Evolutionary conservation across 1,139 yeast genomes (phyloP).

Genomic region (Groenewaldozyma sp.): DNA sequence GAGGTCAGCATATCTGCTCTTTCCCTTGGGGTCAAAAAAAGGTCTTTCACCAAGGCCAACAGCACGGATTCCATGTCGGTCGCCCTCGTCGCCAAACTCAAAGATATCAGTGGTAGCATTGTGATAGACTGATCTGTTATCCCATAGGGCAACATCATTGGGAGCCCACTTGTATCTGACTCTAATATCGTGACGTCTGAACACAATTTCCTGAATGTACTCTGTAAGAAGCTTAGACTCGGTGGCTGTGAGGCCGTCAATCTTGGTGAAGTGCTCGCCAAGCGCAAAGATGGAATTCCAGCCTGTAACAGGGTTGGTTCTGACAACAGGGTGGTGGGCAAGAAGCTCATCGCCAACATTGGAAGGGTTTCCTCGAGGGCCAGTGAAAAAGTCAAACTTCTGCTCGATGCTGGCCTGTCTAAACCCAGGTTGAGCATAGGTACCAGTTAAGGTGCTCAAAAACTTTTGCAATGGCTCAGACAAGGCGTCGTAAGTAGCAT

Average conservation of each 20-base stretch:
- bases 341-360: constrained; percentile 23
- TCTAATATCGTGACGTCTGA: constrained; percentile 14
- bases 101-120: constrained; percentile 18
- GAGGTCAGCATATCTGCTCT: constrained; percentile 26
- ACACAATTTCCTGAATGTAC: constrained; percentile 13
- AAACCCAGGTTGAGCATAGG: constrained; percentile 24
- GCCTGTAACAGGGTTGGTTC: constrained; percentile 43
- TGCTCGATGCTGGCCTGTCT: constrained; percentile 19
- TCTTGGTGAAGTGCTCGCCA: constrained; percentile 33
- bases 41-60: constrained; percentile 25
- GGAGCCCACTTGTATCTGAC: constrained; percentile 49
- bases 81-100: constrained; percentile 4
- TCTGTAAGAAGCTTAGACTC: constrained; percentile 24
- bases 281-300: constrained; percentile 39
- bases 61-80: constrained; percentile 23
- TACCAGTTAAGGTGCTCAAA: constrained; percentile 32
- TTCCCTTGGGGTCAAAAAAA: constrained; percentile 28
- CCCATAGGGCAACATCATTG: constrained; percentile 43
- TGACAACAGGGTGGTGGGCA: constrained; percentile 37
- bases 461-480: constrained; percentile 36
- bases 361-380: constrained; percentile 29
- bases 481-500: constrained; percentile 40
- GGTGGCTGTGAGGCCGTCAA: constrained; percentile 34
- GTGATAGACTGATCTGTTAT: constrained; percentile 28
- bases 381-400: constrained; percentile 29